Conservation (phyloP, 2,329 filamentous ascomycete genomes). For the Talaromyces sp. region DNA sequence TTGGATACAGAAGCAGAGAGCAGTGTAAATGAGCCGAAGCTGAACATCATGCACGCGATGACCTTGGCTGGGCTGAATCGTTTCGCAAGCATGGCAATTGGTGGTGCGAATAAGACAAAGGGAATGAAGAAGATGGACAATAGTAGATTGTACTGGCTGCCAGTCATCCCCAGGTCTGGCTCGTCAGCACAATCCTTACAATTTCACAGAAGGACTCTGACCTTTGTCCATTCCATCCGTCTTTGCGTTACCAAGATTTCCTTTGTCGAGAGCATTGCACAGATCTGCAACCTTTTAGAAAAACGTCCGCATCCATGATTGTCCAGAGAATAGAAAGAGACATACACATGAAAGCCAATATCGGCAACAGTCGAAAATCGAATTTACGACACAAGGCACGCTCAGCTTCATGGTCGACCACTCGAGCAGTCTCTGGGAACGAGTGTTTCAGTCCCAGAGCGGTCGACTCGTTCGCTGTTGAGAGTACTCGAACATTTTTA, state of each 20-base stretch:
- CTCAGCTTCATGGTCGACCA: conserved; percentile 47
- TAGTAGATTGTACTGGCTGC: conserved; percentile 66
- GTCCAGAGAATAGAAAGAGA: too few species aligned
- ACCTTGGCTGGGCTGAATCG: conserved; percentile 62
- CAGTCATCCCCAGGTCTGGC: conserved; percentile 54
- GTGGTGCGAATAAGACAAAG: conserved; percentile 67
- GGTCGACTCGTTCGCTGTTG: conserved; percentile 4
- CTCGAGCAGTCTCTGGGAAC: conserved; percentile 28
- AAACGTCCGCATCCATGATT: too few species aligned
- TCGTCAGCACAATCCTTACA: neutral
- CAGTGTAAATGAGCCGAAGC: conserved; percentile 64
- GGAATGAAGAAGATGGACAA: conserved; percentile 72
- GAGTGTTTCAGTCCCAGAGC: conserved; percentile 17
- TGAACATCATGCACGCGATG: conserved; percentile 65
- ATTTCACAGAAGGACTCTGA: conserved; percentile 17
- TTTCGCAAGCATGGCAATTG: conserved; percentile 65
- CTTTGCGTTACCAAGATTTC: conserved; percentile 55
- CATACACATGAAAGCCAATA: conserved; percentile 57
- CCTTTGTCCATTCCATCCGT: conserved; percentile 49
- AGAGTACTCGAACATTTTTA: conserved; percentile 2
- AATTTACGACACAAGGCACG: conserved; percentile 54
- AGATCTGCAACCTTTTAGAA: conserved; percentile 41
- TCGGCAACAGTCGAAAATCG: conserved; percentile 49
- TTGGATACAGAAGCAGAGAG: conserved; percentile 55
- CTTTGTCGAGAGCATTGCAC: conserved; percentile 53